Conservation (phyloP, 805 yeast genomes). For the Ogataea siamensis region DNA sequence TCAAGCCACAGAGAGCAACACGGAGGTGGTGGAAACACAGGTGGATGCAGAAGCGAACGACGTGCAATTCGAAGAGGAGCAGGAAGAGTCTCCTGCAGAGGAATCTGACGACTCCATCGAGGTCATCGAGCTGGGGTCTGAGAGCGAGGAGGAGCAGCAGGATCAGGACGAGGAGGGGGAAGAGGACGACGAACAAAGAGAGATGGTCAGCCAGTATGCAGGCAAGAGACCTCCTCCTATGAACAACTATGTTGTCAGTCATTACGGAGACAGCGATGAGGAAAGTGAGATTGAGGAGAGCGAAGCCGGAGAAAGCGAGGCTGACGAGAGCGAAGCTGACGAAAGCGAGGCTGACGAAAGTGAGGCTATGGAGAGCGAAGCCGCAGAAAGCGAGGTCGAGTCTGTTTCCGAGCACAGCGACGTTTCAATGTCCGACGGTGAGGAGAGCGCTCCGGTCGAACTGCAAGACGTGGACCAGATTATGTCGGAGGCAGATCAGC, state of each 20-base stretch:
- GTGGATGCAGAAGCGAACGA: conserved; percentile 10
- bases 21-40: no score
- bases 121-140: conserved; percentile 17
- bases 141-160: conserved; percentile 14
- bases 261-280: neutral
- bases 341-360: conserved; percentile 13
- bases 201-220: conserved; percentile 1
- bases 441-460: no score
- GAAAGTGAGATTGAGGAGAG: neutral
- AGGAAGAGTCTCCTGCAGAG: conserved; percentile 11
- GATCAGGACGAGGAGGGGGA: conserved; percentile 10
- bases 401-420: no score
- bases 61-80: conserved; percentile 5
- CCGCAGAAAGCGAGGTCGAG: neutral
- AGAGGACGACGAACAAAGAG: neutral
- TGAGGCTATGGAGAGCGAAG: conserved; percentile 4
- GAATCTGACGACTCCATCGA: conserved; percentile 10
- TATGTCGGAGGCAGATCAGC: conserved; percentile 6
- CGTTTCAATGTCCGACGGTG: no score
- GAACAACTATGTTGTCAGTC: conserved; percentile 4
- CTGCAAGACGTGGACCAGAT: conserved; percentile 2
- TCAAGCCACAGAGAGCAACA: no score
- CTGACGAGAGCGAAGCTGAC: conserved; percentile 12
- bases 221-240: conserved; percentile 8
- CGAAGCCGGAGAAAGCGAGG: conserved; percentile 4